phyloP scores from a whole-genome alignment of 306 rosid genomes.

The Acacia crassicarpa region DNA sequence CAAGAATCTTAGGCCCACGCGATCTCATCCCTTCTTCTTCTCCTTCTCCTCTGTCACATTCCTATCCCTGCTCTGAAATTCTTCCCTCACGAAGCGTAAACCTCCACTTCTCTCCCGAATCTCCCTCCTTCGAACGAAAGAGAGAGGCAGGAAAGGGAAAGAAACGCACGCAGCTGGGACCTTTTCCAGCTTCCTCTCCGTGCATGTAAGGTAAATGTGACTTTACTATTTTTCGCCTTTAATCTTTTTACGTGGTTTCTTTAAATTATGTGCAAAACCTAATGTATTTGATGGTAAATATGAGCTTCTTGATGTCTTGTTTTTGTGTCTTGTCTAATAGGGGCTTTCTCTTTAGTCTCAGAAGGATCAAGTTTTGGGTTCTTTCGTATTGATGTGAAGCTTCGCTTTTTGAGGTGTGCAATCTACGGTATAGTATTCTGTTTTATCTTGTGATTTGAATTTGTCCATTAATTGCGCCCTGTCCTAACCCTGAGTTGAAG shows the following conservation, averaged over 20 bases:
- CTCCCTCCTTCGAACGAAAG: background rate
- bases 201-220: constrained; percentile 29
- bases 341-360: constrained; percentile 27
- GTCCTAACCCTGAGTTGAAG: constrained; percentile 14
- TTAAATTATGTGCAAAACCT: constrained; percentile 23
- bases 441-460: constrained; percentile 12
- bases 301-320: background rate
- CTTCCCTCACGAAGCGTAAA: background rate
- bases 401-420: constrained; percentile 51
- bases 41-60: background rate
- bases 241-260: constrained; percentile 17
- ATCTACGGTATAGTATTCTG: constrained; percentile 33
- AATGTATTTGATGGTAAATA: constrained; percentile 18
- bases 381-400: constrained; percentile 41
- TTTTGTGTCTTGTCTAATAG: constrained; percentile 7
- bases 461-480: constrained; percentile 28
- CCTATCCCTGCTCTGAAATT: constrained; percentile 3
- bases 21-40: constrained; percentile 30
- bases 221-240: background rate
- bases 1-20: constrained; percentile 47
- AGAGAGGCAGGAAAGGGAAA: background rate
- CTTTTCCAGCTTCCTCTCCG: constrained; percentile 38
- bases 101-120: background rate
- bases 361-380: constrained; percentile 36
- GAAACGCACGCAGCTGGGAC: background rate